Conservation (phyloP, 768 basidiomycete genomes). For the Amanita muscaria region DNA sequence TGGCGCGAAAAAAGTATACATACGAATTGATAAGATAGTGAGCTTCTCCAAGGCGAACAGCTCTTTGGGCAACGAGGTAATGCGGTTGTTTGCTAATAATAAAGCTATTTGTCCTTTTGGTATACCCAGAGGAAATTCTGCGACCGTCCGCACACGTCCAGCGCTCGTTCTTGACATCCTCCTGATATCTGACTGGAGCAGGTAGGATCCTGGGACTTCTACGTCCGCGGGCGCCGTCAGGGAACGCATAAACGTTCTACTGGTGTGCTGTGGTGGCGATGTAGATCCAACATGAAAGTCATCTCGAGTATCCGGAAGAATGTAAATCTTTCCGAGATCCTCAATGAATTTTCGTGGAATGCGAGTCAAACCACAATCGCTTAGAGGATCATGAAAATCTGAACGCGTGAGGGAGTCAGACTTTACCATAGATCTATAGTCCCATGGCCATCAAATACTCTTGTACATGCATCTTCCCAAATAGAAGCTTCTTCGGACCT, state of each 20-base stretch:
- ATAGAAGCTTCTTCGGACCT: constrained; percentile 28
- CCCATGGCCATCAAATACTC: constrained; percentile 37
- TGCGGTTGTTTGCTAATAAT: constrained; percentile 46
- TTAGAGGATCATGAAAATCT: constrained; percentile 14
- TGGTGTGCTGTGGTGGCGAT: constrained; percentile 8
- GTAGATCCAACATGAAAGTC: constrained; percentile 6
- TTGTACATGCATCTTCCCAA: constrained; percentile 40
- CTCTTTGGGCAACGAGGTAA: constrained; percentile 45
- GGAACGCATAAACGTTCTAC: constrained; percentile 25
- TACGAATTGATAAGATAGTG: constrained; percentile 57
- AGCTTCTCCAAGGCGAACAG: constrained; percentile 49
- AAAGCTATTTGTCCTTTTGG: constrained; percentile 46
- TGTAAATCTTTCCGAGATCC: constrained; percentile 39
- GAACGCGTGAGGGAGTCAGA: background rate
- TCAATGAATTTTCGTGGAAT: constrained; percentile 43
- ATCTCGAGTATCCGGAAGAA: constrained; percentile 29
- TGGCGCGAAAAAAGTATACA: constrained; percentile 19
- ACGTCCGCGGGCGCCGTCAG: constrained; percentile 24
- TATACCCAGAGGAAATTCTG: constrained; percentile 26
- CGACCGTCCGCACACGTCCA: constrained; percentile 24
- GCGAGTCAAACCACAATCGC: constrained; percentile 30
- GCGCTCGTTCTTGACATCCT: constrained; percentile 18
- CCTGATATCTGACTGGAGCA: constrained; percentile 14
- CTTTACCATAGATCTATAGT: constrained; percentile 48
- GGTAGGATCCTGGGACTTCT: constrained; percentile 10